Evolutionary conservation across 2,329 filamentous ascomycete genomes (phyloP).

Genomic region (Stachybotrys chartarum): DNA sequence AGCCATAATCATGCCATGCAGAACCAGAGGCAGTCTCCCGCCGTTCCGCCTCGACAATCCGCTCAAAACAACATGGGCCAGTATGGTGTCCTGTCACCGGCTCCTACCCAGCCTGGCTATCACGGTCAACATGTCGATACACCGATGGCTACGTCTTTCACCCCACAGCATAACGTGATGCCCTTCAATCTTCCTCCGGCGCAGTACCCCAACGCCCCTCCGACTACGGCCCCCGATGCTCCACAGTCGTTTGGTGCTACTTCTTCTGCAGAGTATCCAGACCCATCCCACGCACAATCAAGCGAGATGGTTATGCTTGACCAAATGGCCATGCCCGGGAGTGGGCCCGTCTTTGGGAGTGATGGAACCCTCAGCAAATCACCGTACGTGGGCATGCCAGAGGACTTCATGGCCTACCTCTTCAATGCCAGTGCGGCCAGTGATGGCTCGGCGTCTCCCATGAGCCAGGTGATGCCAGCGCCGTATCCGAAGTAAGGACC

Average conservation of each 20-base stretch:
- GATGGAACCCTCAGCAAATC: constrained; percentile 76
- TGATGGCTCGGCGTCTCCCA: constrained; percentile 11
- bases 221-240: constrained; percentile 21
- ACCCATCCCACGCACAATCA: constrained; percentile 35
- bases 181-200: constrained; percentile 57
- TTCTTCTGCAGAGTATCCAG: constrained; percentile 34
- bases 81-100: constrained; percentile 48
- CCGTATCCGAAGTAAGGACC: constrained; percentile 37
- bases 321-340: constrained; percentile 56
- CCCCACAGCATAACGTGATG: constrained; percentile 54
- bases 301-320: constrained; percentile 54
- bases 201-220: constrained; percentile 36
- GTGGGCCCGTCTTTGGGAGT: constrained; percentile 80
- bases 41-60: constrained; percentile 34
- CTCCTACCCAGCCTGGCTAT: constrained; percentile 40
- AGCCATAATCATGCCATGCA: constrained; percentile 11
- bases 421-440: constrained; percentile 49
- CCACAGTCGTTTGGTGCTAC: constrained; percentile 26
- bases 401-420: constrained; percentile 80
- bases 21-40: constrained; percentile 26
- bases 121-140: constrained; percentile 38
- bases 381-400: constrained; percentile 74
- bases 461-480: constrained; percentile 39
- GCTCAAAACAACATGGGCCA: constrained; percentile 39
- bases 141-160: constrained; percentile 43